Conservation (phyloP, 768 basidiomycete genomes). For the Lactifluus volemus region DNA sequence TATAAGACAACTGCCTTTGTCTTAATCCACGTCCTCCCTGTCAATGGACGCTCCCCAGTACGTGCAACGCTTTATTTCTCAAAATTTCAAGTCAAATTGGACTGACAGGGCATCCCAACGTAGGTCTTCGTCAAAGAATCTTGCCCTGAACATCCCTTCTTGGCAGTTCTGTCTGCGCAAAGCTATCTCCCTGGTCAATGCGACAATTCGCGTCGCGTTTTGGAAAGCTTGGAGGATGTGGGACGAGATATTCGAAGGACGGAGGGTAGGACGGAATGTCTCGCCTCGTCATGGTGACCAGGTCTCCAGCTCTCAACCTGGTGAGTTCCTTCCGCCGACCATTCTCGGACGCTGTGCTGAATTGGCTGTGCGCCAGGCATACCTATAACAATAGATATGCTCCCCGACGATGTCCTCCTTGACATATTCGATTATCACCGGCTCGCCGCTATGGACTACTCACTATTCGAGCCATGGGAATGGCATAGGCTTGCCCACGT, state of each 20-base stretch:
- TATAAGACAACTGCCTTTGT: constrained; percentile 1
- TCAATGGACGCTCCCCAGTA: constrained; percentile 5
- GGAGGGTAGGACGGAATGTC: not conserved
- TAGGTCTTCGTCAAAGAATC: not conserved
- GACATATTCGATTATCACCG: constrained; percentile 12
- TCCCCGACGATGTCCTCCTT: constrained; percentile 11
- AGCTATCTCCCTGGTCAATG: not conserved
- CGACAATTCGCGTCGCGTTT: not conserved
- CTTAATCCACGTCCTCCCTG: not conserved
- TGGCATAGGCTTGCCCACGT: constrained; percentile 15
- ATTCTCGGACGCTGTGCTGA: not conserved
- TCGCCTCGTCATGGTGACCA: not conserved
- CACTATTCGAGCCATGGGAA: constrained; percentile 6
- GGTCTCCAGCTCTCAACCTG: not conserved
- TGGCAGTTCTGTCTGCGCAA: not conserved
- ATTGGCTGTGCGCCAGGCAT: not conserved
- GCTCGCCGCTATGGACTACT: not conserved
- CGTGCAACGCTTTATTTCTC: not conserved
- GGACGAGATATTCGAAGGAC: not conserved
- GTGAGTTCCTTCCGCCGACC: not conserved
- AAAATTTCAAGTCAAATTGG: not conserved
- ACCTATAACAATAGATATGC: not conserved
- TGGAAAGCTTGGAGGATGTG: constrained; percentile 5
- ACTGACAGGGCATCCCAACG: not conserved
- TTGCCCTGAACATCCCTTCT: not conserved